Conservation (phyloP, 2,329 filamentous ascomycete species). For the Fusarium annulatum region DNA sequence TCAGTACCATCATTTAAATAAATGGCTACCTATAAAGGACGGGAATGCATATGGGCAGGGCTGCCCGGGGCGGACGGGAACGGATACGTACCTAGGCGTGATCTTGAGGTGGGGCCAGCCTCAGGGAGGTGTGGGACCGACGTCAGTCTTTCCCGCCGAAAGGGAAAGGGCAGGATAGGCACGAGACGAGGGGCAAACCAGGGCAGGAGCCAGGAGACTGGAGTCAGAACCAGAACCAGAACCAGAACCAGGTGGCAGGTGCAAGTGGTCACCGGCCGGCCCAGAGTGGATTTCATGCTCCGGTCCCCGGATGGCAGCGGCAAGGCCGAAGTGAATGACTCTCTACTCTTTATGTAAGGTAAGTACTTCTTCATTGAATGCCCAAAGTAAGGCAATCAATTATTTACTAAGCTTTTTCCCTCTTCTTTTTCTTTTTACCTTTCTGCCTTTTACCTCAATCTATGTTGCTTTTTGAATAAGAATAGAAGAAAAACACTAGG, state of each 20-base stretch:
- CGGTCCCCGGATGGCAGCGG: conserved; percentile 28
- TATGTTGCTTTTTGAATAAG: neutral
- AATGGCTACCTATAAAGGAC: neutral
- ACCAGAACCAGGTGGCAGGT: conserved; percentile 20
- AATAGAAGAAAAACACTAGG: neutral
- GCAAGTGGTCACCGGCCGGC: conserved; percentile 19
- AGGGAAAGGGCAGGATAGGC: neutral
- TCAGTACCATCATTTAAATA: neutral
- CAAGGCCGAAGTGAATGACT: conserved; percentile 32
- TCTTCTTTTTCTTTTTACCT: neutral
- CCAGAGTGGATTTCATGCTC: conserved; percentile 21
- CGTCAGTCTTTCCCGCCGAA: conserved; percentile 21
- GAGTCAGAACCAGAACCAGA: neutral
- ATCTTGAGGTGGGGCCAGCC: neutral
- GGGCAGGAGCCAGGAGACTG: conserved; percentile 8
- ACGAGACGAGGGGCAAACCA: conserved; percentile 22
- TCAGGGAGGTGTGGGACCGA: conserved; percentile 13
- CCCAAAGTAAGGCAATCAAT: neutral
- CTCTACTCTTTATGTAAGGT: neutral
- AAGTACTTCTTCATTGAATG: neutral
- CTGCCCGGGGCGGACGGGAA: neutral
- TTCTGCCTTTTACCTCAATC: neutral
- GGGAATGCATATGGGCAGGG: neutral
- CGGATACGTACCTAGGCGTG: conserved; percentile 25
- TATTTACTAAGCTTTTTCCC: neutral